Conservation (phyloP, 306 rosid species). For the Rosa chinensis region DNA sequence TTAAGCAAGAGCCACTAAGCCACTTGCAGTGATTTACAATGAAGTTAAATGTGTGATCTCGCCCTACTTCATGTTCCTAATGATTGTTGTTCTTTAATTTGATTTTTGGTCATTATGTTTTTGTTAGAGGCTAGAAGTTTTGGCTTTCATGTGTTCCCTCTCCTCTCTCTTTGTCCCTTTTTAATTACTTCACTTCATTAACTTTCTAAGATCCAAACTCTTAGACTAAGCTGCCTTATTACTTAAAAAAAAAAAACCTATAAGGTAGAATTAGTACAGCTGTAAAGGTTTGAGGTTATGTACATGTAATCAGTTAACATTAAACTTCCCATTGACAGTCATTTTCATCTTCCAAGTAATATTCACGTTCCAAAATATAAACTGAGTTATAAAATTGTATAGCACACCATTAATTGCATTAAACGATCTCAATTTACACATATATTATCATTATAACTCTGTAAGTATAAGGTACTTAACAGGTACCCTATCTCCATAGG, state of each 20-base stretch:
- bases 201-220: no score
- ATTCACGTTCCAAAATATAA: not conserved
- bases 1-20: no score
- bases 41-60: not conserved
- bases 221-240: not conserved
- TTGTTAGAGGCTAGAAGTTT: not conserved
- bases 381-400: not conserved
- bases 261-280: not conserved
- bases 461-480: not conserved
- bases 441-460: not conserved
- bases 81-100: no score
- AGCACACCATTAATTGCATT: not conserved
- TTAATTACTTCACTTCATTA: not conserved
- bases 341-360: not conserved
- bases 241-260: no score
- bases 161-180: not conserved
- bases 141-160: not conserved
- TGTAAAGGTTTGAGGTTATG: not conserved
- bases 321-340: not conserved
- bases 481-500: slow-evolving; percentile 19
- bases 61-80: not conserved
- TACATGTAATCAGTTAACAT: not conserved
- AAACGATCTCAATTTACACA: no score
- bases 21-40: no score
- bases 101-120: not conserved